Evolutionary conservation across 805 yeast species (phyloP).

Genomic region (Yarrowia divulgata): DNA sequence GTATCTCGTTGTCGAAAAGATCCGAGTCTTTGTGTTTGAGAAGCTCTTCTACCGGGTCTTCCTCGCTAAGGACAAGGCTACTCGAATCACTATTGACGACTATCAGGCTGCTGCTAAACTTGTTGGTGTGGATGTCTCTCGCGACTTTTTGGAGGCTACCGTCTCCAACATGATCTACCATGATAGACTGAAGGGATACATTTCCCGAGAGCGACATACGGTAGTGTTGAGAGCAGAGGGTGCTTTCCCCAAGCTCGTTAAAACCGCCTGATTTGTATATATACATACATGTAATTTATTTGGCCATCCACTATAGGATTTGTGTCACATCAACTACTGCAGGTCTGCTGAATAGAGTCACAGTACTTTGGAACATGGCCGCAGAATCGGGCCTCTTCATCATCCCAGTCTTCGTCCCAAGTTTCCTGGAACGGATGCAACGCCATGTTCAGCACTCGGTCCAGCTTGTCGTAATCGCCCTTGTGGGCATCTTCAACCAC

Average conservation of each 20-base stretch:
- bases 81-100: slow-evolving; percentile 53
- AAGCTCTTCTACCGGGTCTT: slow-evolving; percentile 58
- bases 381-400: slow-evolving; percentile 61
- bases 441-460: slow-evolving; percentile 74
- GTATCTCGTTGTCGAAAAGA: slow-evolving; percentile 63
- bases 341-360: slow-evolving; percentile 76
- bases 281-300: background rate
- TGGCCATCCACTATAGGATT: too few relatives aligned
- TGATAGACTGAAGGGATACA: slow-evolving; percentile 75
- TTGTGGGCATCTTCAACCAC: slow-evolving; percentile 67
- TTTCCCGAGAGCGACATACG: slow-evolving; percentile 76
- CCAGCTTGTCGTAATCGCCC: slow-evolving; percentile 60
- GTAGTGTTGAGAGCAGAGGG: slow-evolving; percentile 76
- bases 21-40: slow-evolving; percentile 60
- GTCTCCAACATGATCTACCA: slow-evolving; percentile 69
- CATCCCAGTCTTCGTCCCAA: slow-evolving; percentile 68
- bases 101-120: slow-evolving; percentile 56
- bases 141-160: slow-evolving; percentile 70
- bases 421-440: slow-evolving; percentile 72
- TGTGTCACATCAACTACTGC: slow-evolving; percentile 52
- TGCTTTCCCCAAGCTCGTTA: slow-evolving; percentile 63
- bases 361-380: slow-evolving; percentile 60
- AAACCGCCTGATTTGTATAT: background rate
- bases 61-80: slow-evolving; percentile 45
- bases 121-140: slow-evolving; percentile 44